phyloP scores from a whole-genome alignment of 768 basidiomycete genomes.

The Multifurca ochricompacta region DNA sequence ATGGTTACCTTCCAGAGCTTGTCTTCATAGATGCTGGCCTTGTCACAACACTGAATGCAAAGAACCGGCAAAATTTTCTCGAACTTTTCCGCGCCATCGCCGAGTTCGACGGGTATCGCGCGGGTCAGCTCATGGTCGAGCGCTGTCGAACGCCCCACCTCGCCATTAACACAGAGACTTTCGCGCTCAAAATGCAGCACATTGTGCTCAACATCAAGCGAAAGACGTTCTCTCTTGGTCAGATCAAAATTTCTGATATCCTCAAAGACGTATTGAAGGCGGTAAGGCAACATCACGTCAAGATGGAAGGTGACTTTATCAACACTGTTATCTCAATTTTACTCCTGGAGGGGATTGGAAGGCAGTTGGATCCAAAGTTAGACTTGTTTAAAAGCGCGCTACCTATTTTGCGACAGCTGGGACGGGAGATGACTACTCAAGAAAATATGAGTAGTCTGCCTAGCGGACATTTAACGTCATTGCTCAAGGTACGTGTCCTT shows the following conservation, averaged over 20 bases:
- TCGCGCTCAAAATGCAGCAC: conserved; percentile 97
- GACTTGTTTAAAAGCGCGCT: conserved; percentile 94
- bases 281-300: conserved; percentile 90
- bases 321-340: conserved; percentile 96
- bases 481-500: conserved; percentile 68
- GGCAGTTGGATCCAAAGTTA: conserved; percentile 84
- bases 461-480: conserved; percentile 66
- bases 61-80: conserved; percentile 88
- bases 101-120: conserved; percentile 93
- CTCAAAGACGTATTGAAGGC: conserved; percentile 80
- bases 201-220: conserved; percentile 88
- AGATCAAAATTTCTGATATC: conserved; percentile 93
- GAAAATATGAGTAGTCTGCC: conserved; percentile 57
- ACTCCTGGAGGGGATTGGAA: conserved; percentile 90
- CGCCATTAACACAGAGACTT: conserved; percentile 87
- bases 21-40: conserved; percentile 97
- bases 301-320: conserved; percentile 97
- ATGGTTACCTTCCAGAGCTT: conserved; percentile 88
- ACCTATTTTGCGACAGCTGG: conserved; percentile 87
- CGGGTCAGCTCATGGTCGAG: conserved; percentile 93
- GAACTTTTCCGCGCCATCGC: conserved; percentile 95
- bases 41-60: conserved; percentile 74
- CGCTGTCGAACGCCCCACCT: conserved; percentile 88
- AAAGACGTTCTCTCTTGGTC: conserved; percentile 95
- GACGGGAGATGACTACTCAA: conserved; percentile 81